These are phyloP conservation scores for Nemania abortiva DNA, from an alignment of 2,329 filamentous ascomycete species.

Conservation along the genomic window DNA sequence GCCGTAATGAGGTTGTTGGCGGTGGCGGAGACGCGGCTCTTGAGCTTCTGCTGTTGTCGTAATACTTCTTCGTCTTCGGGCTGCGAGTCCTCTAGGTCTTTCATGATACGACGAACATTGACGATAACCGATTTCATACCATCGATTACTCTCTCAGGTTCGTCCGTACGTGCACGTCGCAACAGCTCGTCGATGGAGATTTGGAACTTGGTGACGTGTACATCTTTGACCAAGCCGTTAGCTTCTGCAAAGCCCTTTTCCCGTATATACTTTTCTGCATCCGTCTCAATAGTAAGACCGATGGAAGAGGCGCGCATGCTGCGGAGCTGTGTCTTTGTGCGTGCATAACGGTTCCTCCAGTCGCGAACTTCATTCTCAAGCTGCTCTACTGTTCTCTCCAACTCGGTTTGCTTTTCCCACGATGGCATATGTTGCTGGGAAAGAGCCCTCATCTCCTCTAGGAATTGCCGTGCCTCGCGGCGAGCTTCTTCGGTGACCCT, in stretches of 20 bases:
- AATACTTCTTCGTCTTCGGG: conserved; percentile 65
- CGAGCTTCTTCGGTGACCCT: conserved; percentile 88
- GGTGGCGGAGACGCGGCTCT: conserved; percentile 86
- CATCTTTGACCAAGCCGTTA: conserved; percentile 85
- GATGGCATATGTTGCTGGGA: conserved; percentile 83
- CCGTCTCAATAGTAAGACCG: conserved; percentile 75
- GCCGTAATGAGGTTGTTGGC: conserved; percentile 97
- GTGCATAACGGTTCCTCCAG: conserved; percentile 91
- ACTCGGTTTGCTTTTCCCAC: conserved; percentile 83
- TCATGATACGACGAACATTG: conserved; percentile 84
- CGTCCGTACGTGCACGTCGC: conserved; percentile 78
- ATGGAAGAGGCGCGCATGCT: conserved; percentile 84
- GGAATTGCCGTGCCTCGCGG: conserved; percentile 82
- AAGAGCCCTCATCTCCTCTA: conserved; percentile 89
- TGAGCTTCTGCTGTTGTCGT: conserved; percentile 76
- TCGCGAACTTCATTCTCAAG: conserved; percentile 87
- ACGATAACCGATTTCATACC: conserved; percentile 89
- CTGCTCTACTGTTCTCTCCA: conserved; percentile 79
- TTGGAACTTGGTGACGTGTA: conserved; percentile 95
- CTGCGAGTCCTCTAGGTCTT: conserved; percentile 76
- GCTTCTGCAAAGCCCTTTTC: conserved; percentile 76
- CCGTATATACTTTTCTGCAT: conserved; percentile 74
- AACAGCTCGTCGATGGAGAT: conserved; percentile 93
- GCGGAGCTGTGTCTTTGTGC: conserved; percentile 87
- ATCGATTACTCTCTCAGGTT: conserved; percentile 80